A percentile compares a stretch with the other conserved stretches of the same genome.
phyloP scores from a whole-genome alignment of 345 rosid species.

The Xanthoceras sorbifolium region DNA sequence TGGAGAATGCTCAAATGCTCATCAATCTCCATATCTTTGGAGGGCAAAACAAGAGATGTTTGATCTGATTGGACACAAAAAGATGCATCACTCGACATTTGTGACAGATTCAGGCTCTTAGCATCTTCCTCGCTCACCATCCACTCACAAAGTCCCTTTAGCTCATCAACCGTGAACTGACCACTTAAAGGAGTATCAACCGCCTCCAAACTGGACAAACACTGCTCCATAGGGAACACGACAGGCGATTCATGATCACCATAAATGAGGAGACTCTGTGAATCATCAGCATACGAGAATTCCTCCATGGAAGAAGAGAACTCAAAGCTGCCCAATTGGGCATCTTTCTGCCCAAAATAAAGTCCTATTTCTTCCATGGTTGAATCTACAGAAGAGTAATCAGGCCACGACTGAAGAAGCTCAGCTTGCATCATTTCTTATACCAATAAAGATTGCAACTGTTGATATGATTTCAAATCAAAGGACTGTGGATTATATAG shows the following conservation, averaged over 20 bases:
- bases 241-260: conserved; percentile 9
- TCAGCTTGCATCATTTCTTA: conserved; percentile 20
- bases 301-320: conserved; percentile 24
- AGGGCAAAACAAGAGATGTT: conserved; percentile 25
- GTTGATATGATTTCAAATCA: not conserved
- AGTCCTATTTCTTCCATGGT: conserved; percentile 26
- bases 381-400: conserved; percentile 4
- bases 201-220: not conserved
- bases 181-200: not conserved
- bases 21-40: conserved; percentile 29
- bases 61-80: conserved; percentile 6
- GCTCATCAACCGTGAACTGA: conserved; percentile 15
- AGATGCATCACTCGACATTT: conserved; percentile 15
- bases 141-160: conserved; percentile 21
- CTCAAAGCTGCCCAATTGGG: conserved; percentile 21
- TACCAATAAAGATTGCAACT: conserved; percentile 1
- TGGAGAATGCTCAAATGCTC: conserved; percentile 29
- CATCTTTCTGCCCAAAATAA: conserved; percentile 14
- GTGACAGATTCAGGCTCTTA: conserved; percentile 16
- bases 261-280: not conserved
- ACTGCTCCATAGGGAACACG: conserved; percentile 12
- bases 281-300: conserved; percentile 20
- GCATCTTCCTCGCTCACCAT: conserved; percentile 19
- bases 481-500: conserved; percentile 11
- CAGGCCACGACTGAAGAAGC: conserved; percentile 18